Percentiles rank a stretch among this genome's conserved stretches.
phyloP scores from a whole-genome alignment of 2,329 filamentous ascomycete species.

The Fusarium bactridioides region DNA sequence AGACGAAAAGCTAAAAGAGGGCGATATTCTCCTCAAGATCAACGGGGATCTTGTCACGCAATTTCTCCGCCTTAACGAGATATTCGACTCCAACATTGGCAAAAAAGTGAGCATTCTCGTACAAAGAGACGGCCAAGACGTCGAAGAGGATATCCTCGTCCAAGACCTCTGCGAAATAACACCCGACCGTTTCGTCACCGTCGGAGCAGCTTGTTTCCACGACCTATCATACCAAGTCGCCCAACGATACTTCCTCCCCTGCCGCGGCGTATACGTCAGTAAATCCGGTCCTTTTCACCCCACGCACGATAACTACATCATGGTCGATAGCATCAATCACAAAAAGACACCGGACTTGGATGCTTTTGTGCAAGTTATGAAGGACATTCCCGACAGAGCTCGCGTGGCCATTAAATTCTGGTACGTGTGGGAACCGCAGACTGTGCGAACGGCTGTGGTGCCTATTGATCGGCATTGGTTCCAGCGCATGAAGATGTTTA shows the following conservation, averaged over 20 bases:
- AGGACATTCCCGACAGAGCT: constrained; percentile 14
- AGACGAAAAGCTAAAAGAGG: constrained; percentile 79
- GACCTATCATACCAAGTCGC: constrained; percentile 96
- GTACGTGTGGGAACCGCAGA: constrained; percentile 62
- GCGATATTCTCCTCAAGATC: constrained; percentile 93
- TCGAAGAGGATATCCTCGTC: constrained; percentile 83
- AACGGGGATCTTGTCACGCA: constrained; percentile 93
- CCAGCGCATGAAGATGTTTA: constrained; percentile 89
- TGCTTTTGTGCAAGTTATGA: constrained; percentile 62
- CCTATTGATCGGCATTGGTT: constrained; percentile 96
- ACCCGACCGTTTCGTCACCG: constrained; percentile 92
- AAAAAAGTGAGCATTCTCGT: constrained; percentile 78
- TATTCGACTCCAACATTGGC: constrained; percentile 84
- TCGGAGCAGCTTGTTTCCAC: constrained; percentile 93
- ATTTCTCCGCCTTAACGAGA: constrained; percentile 89
- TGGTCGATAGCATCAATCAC: constrained; percentile 81
- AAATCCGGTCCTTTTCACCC: constrained; percentile 14
- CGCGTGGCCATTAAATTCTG: constrained; percentile 15
- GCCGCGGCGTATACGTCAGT: constrained; percentile 86
- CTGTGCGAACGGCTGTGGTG: constrained; percentile 88
- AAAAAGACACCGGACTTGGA: constrained; percentile 75
- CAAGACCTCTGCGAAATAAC: constrained; percentile 93
- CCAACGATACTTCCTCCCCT: constrained; percentile 88
- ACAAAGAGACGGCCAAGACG: constrained; percentile 86
- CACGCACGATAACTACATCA: constrained; percentile 42